Evolutionary conservation across 2,329 filamentous ascomycete species (phyloP), one percentile per base, ranked within the genome.

Genomic region (Colletotrichum spaethianum): DNA sequence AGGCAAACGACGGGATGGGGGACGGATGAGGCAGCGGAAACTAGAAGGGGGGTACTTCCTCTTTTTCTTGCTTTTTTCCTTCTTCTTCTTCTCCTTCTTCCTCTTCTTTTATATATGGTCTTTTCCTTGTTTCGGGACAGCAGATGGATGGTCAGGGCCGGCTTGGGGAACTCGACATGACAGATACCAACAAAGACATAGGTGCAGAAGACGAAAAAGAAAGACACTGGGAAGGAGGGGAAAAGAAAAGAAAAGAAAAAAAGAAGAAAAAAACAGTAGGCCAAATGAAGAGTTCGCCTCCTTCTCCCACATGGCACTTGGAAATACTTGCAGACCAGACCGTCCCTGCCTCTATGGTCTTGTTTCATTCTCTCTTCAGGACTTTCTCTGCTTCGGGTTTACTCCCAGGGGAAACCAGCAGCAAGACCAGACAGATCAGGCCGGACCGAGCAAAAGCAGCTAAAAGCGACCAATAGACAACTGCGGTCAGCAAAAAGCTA

Each of bases 11-110:
- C 64, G 46, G 64, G 61, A 56, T 44, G 40, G 40, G 63, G 56
- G 31, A 4, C 46, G 53, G 56, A 67, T 33, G 55, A 20, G 20
- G 44, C 61, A 53, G 53, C 64, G 64, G 55, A 44, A 67, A 67
- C 44, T 62, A 57, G 65, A 68, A 63, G 65, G 65, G 59, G 56
- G 53, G 64, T 63, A 57, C 57, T 68, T 40, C 60, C 7, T 52
- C 52, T 69, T 69, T 69, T n/a, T n/a, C n/a, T n/a, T n/a, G n/a
- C n/a, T n/a, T n/a, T n/a, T n/a, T n/a, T n/a, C n/a, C n/a, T n/a
- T n/a, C n/a, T n/a, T n/a, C n/a, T n/a, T n/a, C n/a, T n/a, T n/a
- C n/a, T n/a, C n/a, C n/a, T n/a, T n/a, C n/a, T n/a, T n/a, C n/a
- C n/a, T n/a, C n/a, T n/a, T n/a, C n/a, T n/a, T n/a, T n/a, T n/a